These are phyloP conservation scores for Sphagnum magellanicum DNA, from an alignment of 228 moss, liverwort and hornwort species.

Conservation along the genomic window DNA sequence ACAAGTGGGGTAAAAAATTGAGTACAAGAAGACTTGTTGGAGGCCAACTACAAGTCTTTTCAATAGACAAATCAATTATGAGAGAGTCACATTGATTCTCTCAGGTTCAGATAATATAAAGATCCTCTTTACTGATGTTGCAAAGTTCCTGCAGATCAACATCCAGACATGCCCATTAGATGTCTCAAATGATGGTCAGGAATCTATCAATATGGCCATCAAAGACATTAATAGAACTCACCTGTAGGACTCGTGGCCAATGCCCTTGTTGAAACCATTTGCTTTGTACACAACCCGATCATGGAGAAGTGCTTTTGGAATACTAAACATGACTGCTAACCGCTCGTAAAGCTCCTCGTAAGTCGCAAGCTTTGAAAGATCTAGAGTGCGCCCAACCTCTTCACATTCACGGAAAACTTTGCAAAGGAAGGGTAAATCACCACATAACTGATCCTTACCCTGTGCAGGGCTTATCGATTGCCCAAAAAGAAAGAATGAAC, in stretches of 20 bases:
- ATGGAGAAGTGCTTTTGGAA: slow-evolving; percentile 51
- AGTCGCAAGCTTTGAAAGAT: slow-evolving; percentile 63
- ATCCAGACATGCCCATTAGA: too few species aligned
- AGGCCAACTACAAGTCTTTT: too few species aligned
- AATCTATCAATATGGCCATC: too few species aligned
- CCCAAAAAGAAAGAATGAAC: slow-evolving; percentile 82
- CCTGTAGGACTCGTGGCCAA: slow-evolving; percentile 92
- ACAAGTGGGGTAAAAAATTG: too few species aligned
- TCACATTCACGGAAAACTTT: slow-evolving; percentile 93
- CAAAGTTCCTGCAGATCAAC: too few species aligned
- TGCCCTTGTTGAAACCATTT: slow-evolving; percentile 46
- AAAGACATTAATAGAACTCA: slow-evolving; percentile 10
- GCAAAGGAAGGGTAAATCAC: slow-evolving; percentile 54
- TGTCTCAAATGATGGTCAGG: too few species aligned
- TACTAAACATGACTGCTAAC: slow-evolving; percentile 82
- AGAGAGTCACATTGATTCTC: too few species aligned
- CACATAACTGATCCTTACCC: slow-evolving; percentile 25
- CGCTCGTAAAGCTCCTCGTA: slow-evolving; percentile 87
- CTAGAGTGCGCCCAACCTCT: slow-evolving; percentile 89
- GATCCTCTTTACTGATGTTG: too few species aligned
- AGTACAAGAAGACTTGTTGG: too few species aligned
- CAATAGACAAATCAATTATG: too few species aligned
- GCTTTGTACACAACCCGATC: slow-evolving; percentile 66
- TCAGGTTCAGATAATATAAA: too few species aligned
- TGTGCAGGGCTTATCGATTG: slow-evolving; percentile 76